Percentiles rank a stretch among this genome's conserved stretches.
These are phyloP conservation scores for Linum lewisii DNA, from an alignment of 345 rosid genomes.

Conservation along the genomic window DNA sequence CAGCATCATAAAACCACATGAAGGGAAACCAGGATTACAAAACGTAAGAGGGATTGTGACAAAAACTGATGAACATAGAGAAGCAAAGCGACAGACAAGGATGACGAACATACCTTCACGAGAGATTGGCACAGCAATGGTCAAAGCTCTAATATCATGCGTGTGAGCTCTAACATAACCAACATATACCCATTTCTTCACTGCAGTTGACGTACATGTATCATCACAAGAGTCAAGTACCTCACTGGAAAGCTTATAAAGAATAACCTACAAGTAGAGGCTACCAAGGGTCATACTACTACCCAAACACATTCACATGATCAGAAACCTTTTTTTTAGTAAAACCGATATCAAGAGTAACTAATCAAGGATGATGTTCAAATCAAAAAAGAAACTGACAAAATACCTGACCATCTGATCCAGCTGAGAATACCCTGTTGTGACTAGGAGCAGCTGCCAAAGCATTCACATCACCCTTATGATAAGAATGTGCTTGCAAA, in stretches of 20 bases:
- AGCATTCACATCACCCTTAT: slow-evolving; percentile 83
- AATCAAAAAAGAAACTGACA: not conserved
- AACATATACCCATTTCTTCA: slow-evolving; percentile 80
- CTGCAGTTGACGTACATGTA: slow-evolving; percentile 23
- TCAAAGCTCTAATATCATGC: slow-evolving; percentile 84
- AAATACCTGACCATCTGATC: slow-evolving; percentile 93
- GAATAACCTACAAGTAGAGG: slow-evolving; percentile 48
- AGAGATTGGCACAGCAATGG: slow-evolving; percentile 74
- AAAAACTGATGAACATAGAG: not conserved
- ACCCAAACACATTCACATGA: not conserved
- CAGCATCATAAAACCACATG: not conserved
- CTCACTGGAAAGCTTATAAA: slow-evolving; percentile 56
- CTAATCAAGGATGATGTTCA: not conserved
- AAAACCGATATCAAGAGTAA: not conserved
- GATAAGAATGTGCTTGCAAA: slow-evolving; percentile 63
- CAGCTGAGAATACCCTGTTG: slow-evolving; percentile 79
- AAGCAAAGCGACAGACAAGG: too few species aligned
- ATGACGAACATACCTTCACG: slow-evolving; percentile 51
- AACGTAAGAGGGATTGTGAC: too few species aligned
- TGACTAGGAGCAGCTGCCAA: slow-evolving; percentile 83
- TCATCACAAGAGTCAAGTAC: slow-evolving; percentile 24
- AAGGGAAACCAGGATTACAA: not conserved
- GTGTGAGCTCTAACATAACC: slow-evolving; percentile 82
- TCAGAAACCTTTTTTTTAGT: not conserved
- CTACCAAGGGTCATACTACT: not conserved